Base-by-base conservation (phyloP, 2,329 filamentous ascomycete species). In the Pezicula rhizophila region DNA sequence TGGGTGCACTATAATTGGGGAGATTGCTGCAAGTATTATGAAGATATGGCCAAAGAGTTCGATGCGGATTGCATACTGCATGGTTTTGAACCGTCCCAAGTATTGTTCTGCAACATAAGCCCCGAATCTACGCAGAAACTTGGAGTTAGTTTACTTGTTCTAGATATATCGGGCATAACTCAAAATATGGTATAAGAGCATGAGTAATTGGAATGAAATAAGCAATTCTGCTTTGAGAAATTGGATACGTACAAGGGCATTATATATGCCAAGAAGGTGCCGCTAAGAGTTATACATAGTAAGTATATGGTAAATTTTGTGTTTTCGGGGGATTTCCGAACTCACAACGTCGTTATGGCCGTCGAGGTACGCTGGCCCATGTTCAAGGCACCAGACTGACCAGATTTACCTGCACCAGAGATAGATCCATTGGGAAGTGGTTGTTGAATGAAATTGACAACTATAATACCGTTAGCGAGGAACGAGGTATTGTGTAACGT, bases 21-120 rank as follows among this genome's bases (percentile, higher is more conserved):
- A 79, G 4, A 73, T 67, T 1, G 78, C 69, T 1, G 77, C 77
- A 7, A 75, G 68, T 63, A 78, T 73, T 17, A 81, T 67, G 45
- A 82, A 68, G 26, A 77, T 62, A 41, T 81, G 71, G 46, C 79
- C 79, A 17, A 78, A 51, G 60, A 78, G 67, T 17, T 68, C 66
- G 52, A 72, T 65, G 17, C 58, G 64, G 45, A 70, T 68, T 39
- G 70, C 67, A 38, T 76, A 60, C 54, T 78, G 68, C 51, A 82
- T 81, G n/a, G 79, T 80, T 66, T 78, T 80, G 69, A 79, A 82
- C 57, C 79, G 76, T 48, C 78, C 78, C 46, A 79, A 71, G 52
- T 79, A 79, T 58, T 76, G 72, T 57, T 81, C 69, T 12, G 75
- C 75, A 45, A 80, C 68, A 60, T 78, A 78, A 57, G 75, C 77